Base-by-base conservation (phyloP, 805 yeast species). In the Yueomyces sinensis region DNA sequence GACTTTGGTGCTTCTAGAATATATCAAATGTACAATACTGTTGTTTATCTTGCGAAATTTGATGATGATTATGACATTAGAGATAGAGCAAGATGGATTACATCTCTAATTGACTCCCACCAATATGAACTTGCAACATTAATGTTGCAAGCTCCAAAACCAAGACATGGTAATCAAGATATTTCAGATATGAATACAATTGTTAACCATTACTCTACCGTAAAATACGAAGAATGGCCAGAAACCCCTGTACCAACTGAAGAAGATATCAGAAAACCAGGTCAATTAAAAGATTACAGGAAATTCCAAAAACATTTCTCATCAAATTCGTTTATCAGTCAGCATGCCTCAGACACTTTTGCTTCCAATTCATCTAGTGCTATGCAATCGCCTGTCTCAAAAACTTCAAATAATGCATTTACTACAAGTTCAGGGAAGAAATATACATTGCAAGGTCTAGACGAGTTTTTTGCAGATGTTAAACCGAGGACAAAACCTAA, bases 61-160 rank as follows among this genome's bases (percentile, higher is more conserved):
- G 99, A 91, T 52, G 63, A 67, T 5, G 69, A 72, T 3, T 73
- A 74, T 45, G 95, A 83, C 49, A 70, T 82, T 1, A 67, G 97
- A 39, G 97, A 91, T 50, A 66, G 89, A 39, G 84, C 95, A 0
- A 66, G 98, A 44, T 66, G 78, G 59, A 62, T 83, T 20, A 61
- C 71, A 17, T 69, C 83, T 0, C 58, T 89, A 3, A 61, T 84
- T 32, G 67, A 66, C 4, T 49, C 65, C 1, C 62, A 62, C 30
- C 60, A 73, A 35, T 65, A 66, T 17, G 76, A 78, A 39, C 60
- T 83, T 41, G 87, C 87, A 0, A 64, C 76, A 3, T 61, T 83
- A 25, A 62, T 84, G 32, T 59, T 83, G 17, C 89, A 81, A 46
- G 87, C 82, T 1, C 83, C 87, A 4, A 82, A 82, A 46, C 81